These are phyloP conservation scores for Corylus americana DNA, from an alignment of 306 rosid genomes.

Conservation along the genomic window DNA sequence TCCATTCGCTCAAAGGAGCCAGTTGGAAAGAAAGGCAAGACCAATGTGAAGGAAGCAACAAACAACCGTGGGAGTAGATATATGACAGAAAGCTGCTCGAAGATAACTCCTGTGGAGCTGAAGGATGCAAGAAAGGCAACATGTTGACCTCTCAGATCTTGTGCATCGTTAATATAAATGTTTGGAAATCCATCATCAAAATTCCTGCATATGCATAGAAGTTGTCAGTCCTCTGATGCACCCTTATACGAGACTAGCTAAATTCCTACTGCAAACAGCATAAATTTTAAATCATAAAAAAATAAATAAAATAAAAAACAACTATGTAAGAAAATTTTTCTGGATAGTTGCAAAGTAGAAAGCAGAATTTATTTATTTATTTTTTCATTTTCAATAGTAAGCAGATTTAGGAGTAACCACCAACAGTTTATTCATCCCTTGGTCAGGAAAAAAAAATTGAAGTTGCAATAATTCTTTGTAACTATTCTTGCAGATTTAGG, in stretches of 20 bases:
- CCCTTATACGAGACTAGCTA: background rate
- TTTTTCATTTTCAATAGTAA: background rate
- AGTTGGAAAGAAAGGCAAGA: constrained; percentile 95
- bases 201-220: constrained; percentile 56
- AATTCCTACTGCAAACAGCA: background rate
- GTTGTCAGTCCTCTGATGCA: constrained; percentile 23
- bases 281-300: background rate
- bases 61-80: constrained; percentile 90
- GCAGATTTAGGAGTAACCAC: background rate
- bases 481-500: background rate
- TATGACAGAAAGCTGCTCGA: constrained; percentile 92
- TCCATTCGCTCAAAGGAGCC: constrained; percentile 99
- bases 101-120: constrained; percentile 86
- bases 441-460: background rate
- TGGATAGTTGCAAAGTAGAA: too few relatives aligned
- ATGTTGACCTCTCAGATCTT: constrained; percentile 93
- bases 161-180: constrained; percentile 77
- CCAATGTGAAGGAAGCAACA: constrained; percentile 91
- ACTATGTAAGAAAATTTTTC: too few relatives aligned
- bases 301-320: background rate
- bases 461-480: background rate
- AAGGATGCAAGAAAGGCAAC: constrained; percentile 91
- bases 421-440: background rate
- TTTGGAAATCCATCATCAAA: constrained; percentile 97
- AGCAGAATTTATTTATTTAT: too few relatives aligned